Evolutionary conservation across 2,329 filamentous ascomycete genomes (phyloP).

Genomic region (Raffaelea arxii): DNA sequence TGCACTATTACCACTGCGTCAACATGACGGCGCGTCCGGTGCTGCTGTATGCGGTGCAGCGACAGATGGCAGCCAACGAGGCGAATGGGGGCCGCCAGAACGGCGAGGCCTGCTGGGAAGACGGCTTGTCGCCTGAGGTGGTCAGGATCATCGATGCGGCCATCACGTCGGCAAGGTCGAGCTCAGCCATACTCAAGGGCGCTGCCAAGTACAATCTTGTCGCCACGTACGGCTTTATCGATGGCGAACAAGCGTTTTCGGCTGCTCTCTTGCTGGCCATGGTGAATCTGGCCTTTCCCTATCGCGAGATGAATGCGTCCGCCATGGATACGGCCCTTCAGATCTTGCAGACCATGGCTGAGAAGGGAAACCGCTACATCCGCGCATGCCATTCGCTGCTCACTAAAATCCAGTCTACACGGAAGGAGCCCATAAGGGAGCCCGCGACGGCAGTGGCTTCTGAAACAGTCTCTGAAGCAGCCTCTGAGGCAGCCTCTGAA

Average conservation of each 20-base stretch:
- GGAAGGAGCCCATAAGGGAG: background rate
- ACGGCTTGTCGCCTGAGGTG: background rate
- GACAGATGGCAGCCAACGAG: background rate
- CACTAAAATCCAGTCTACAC: background rate
- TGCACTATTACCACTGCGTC: constrained; percentile 7
- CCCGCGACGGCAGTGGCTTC: background rate
- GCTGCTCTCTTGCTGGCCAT: constrained; percentile 5
- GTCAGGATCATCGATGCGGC: constrained; percentile 1
- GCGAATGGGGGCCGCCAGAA: background rate
- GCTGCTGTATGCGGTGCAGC: constrained; percentile 4
- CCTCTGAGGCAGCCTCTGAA: background rate
- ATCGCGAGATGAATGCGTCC: background rate
- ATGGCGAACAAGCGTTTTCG: constrained; percentile 5
- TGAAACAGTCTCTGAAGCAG: background rate
- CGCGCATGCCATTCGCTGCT: constrained; percentile 2
- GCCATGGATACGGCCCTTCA: constrained; percentile 3
- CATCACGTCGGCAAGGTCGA: background rate
- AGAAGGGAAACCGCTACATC: constrained; percentile 2
- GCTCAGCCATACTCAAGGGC: background rate
- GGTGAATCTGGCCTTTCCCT: constrained; percentile 5
- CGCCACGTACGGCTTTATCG: constrained; percentile 5
- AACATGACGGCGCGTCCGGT: constrained; percentile 4
- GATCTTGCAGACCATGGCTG: constrained; percentile 2
- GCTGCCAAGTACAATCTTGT: constrained; percentile 4
- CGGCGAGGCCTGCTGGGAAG: constrained; percentile 3